Base-by-base conservation (phyloP, 2,329 filamentous ascomycete genomes). In the Microsporum ferrugineum region DNA sequence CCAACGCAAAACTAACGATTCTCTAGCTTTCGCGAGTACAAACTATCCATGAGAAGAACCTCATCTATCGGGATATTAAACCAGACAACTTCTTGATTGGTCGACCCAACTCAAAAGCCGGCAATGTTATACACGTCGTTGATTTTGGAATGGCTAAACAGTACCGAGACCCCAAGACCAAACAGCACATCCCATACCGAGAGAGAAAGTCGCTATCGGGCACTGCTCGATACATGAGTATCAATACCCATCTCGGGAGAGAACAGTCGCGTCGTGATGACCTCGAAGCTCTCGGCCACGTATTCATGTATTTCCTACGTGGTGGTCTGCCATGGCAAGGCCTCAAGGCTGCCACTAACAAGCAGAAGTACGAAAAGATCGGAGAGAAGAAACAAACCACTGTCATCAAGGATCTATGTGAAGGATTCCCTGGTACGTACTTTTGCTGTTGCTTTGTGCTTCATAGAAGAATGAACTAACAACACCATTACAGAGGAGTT, bases 281-380 rank as follows among this genome's bases (percentile, higher is more conserved):
- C 74, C 80, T 99, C 63, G 94, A 99, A 77, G 94, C 94, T 12
- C 73, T 87, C 8, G 84, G 84, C 23, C 84, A 87, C 69, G 84
- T 87, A 57, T 87, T 87, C 72, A 84, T 87, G 81, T 87, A 87
- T 74, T 86, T 87, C 74, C 75, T 87, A 56, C 75, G 84, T 63
- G 84, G 84, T 49, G 84, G 84, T 61, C 78, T 87, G 58, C 84
- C 84, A 60, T 87, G 84, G 84, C 84, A 87, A 72, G 84, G 84
- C 60, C 74, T 86, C 62, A 86, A 86, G 74, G 84, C 84, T 68
- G 84, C 84, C 14, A 87, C 84, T 61, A 87, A 87, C 77, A 87
- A 99, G 84, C 94, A 99, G 74, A 99, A 99, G 79, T 99, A 99
- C 74, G 94, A 99, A 79, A 97, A 97, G 83, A 99, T 99, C 76